phyloP scores from a whole-genome alignment of 2,329 filamentous ascomycete species.

The Pestalotiopsis fici region DNA sequence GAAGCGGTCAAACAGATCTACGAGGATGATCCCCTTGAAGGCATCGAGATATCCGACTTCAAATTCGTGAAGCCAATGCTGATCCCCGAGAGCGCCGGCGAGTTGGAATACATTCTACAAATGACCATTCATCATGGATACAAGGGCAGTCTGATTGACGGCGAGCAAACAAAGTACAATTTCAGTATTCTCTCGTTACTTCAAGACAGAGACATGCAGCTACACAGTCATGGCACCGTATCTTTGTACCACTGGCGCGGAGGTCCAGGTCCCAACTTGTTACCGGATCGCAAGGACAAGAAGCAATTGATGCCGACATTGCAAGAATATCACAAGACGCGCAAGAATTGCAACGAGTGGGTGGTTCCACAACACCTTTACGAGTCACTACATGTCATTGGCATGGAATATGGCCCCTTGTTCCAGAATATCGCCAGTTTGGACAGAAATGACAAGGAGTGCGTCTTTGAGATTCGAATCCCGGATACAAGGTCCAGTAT shows the following conservation, averaged over 20 bases:
- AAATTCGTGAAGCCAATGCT: conserved; percentile 52
- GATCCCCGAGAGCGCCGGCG: conserved; percentile 44
- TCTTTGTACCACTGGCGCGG: conserved; percentile 22
- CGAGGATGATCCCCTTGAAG: conserved; percentile 23
- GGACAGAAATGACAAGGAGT: conserved; percentile 32
- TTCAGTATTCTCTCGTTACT: conserved; percentile 51
- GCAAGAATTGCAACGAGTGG: conserved; percentile 28
- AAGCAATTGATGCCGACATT: conserved; percentile 23
- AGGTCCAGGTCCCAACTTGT: background rate
- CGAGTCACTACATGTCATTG: conserved; percentile 48
- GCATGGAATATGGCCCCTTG: conserved; percentile 51
- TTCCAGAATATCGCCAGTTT: conserved; percentile 48
- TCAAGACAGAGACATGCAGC: conserved; percentile 39
- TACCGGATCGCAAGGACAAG: conserved; percentile 14
- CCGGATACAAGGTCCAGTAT: conserved; percentile 53
- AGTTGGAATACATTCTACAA: conserved; percentile 51
- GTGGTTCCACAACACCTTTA: conserved; percentile 49
- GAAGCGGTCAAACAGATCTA: conserved; percentile 46
- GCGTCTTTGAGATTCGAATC: conserved; percentile 39
- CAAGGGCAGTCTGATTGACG: background rate
- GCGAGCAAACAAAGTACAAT: conserved; percentile 22
- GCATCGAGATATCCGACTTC: conserved; percentile 47
- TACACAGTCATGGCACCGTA: conserved; percentile 38
- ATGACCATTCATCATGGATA: conserved; percentile 27
- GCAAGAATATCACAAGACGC: conserved; percentile 10